Conservation (phyloP, 1,284 basidiomycete species). For the Chalciporus sp. region DNA sequence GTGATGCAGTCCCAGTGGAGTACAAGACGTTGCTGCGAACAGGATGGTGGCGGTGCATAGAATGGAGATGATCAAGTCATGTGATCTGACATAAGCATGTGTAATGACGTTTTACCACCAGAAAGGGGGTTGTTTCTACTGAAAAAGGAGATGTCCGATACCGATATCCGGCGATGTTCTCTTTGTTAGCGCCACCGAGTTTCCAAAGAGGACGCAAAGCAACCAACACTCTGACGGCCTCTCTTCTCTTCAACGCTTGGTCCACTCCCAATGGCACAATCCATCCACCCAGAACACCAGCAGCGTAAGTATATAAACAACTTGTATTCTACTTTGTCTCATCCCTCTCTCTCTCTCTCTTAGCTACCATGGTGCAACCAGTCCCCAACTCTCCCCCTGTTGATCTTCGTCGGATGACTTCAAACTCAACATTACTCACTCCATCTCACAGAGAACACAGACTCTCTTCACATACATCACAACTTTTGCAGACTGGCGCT, state of each 20-base stretch:
- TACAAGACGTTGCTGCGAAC: no score
- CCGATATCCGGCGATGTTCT: not conserved
- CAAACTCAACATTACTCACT: constrained; percentile 42
- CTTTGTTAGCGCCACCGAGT: no score
- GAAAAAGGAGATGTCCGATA: no score
- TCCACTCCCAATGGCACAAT: not conserved
- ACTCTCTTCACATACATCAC: constrained; percentile 44
- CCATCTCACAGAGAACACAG: constrained; percentile 41
- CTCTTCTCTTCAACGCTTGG: no score
- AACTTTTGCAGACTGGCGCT: constrained; percentile 42
- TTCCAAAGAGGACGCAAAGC: not conserved
- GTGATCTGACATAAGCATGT: no score
- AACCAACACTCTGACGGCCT: no score
- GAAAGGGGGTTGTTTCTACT: not conserved
- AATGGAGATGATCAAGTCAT: no score
- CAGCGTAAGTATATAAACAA: not conserved
- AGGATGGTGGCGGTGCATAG: no score
- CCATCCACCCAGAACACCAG: not conserved
- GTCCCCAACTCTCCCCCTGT: constrained; percentile 36
- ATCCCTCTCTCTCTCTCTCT: not conserved
- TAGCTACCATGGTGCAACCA: constrained; percentile 17
- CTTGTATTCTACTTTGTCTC: not conserved
- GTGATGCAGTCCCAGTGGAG: no score
- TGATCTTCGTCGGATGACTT: constrained; percentile 48
- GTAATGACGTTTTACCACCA: not conserved